These are phyloP conservation scores for Starmerella cellae DNA, from an alignment of 805 yeast species.

Conservation along the genomic window DNA sequence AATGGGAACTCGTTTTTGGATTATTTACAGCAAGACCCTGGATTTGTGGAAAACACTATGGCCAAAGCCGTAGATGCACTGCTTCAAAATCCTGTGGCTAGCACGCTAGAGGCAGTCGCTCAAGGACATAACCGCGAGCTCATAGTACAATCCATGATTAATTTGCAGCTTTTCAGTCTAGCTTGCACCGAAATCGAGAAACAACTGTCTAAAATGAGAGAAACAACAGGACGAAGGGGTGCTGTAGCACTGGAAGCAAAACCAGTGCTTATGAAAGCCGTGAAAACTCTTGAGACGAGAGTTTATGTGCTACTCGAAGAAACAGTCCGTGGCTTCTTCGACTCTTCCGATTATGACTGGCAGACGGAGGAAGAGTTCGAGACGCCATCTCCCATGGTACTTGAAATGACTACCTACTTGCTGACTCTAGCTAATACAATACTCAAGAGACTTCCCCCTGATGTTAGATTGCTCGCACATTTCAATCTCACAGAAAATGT, in stretches of 20 bases:
- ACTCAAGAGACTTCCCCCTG: slow-evolving; percentile 63
- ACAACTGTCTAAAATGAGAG: slow-evolving; percentile 30
- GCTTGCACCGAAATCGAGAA: slow-evolving; percentile 54
- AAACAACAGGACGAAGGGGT: slow-evolving; percentile 28
- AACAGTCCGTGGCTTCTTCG: slow-evolving; percentile 66
- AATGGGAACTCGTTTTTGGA: slow-evolving; percentile 53
- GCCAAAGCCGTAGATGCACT: slow-evolving; percentile 52
- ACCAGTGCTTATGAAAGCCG: slow-evolving; percentile 41
- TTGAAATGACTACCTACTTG: slow-evolving; percentile 74
- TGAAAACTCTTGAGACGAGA: slow-evolving; percentile 63
- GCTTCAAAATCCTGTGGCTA: slow-evolving; percentile 53
- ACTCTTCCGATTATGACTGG: slow-evolving; percentile 82
- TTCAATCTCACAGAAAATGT: slow-evolving; percentile 79
- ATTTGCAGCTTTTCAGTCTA: slow-evolving; percentile 70
- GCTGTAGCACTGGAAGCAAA: slow-evolving; percentile 40
- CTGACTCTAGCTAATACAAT: slow-evolving; percentile 78
- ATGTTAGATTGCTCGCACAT: slow-evolving; percentile 65
- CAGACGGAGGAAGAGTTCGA: slow-evolving; percentile 31
- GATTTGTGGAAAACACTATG: slow-evolving; percentile 46
- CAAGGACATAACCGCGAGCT: slow-evolving; percentile 74
- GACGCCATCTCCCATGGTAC: slow-evolving; percentile 61
- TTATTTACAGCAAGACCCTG: slow-evolving; percentile 48
- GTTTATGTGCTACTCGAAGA: slow-evolving; percentile 72
- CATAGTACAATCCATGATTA: slow-evolving; percentile 74
- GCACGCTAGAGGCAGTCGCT: slow-evolving; percentile 46